Evolutionary conservation across 768 basidiomycete species (phyloP).

Genomic region (Trametes sanguinea): DNA sequence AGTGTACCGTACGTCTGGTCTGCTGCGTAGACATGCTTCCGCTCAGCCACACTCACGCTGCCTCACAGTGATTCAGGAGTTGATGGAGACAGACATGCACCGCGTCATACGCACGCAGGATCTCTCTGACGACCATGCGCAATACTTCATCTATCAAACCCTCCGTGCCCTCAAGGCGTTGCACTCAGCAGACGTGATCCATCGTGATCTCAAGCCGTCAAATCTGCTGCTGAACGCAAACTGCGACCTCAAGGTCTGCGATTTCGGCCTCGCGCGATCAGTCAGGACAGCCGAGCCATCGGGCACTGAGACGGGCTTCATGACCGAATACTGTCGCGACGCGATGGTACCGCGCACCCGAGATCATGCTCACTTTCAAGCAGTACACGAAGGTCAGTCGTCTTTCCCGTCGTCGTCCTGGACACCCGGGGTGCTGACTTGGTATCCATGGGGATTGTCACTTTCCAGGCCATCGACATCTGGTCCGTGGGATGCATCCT

Average conservation of each 20-base stretch:
- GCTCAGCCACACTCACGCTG: neutral
- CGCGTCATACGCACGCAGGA: constrained; percentile 95
- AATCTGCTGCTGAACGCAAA: constrained; percentile 97
- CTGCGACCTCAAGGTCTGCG: constrained; percentile 93
- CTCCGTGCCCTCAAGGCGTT: constrained; percentile 94
- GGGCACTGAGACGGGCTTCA: constrained; percentile 68
- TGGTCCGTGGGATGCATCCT: constrained; percentile 89
- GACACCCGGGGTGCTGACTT: neutral
- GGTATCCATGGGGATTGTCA: constrained; percentile 3
- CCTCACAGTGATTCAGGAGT: constrained; percentile 76
- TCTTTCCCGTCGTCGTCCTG: neutral
- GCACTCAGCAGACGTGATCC: constrained; percentile 95
- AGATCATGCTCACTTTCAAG: constrained; percentile 99
- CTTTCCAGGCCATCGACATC: constrained; percentile 72
- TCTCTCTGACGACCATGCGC: constrained; percentile 92
- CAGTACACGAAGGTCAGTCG: constrained; percentile 85
- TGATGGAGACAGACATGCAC: constrained; percentile 97
- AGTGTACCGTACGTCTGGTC: constrained; percentile 61
- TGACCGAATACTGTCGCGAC: constrained; percentile 99
- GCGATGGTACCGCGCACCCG: constrained; percentile 97
- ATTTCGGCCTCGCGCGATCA: constrained; percentile 93
- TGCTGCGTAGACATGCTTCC: neutral
- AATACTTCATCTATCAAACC: constrained; percentile 93
- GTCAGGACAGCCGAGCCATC: constrained; percentile 84
- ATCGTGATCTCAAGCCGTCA: constrained; percentile 95